Percentiles rank a stretch among this genome's conserved stretches.
These are phyloP conservation scores for Colletotrichum sp. DNA, from an alignment of 2,329 filamentous ascomycete genomes.

Conservation along the genomic window DNA sequence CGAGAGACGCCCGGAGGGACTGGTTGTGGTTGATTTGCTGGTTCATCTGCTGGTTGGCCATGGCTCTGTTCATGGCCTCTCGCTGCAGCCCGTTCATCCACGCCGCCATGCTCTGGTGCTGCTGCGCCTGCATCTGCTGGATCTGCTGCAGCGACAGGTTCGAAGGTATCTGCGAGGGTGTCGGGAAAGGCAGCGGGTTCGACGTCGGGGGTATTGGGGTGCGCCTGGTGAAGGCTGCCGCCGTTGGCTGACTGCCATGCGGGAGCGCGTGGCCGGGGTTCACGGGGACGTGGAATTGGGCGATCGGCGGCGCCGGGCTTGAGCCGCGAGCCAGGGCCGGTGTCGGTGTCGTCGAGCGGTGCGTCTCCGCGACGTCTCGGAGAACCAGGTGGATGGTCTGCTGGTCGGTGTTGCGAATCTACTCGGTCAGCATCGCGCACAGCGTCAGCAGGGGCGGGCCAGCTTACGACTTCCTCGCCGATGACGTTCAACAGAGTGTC, in stretches of 20 bases:
- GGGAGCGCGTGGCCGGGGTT: constrained; percentile 22
- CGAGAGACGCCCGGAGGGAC: constrained; percentile 42
- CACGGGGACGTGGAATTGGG: constrained; percentile 12
- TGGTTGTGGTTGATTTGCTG: constrained; percentile 52
- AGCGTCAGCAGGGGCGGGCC: neutral
- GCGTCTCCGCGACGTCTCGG: constrained; percentile 40
- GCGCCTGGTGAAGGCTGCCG: constrained; percentile 30
- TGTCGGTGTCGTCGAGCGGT: constrained; percentile 25
- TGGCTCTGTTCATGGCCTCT: constrained; percentile 46
- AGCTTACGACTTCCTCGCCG: constrained; percentile 56
- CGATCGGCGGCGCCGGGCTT: constrained; percentile 25
- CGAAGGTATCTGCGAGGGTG: constrained; percentile 30
- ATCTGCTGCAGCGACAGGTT: constrained; percentile 21
- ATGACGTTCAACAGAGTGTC: constrained; percentile 64
- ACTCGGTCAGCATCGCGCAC: neutral
- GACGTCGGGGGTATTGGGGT: constrained; percentile 30
- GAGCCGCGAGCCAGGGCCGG: constrained; percentile 25
- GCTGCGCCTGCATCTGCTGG: constrained; percentile 28
- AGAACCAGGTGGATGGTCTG: constrained; percentile 61
- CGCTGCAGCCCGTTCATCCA: constrained; percentile 53
- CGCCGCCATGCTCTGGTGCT: constrained; percentile 47
- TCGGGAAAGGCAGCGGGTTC: constrained; percentile 32
- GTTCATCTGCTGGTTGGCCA: constrained; percentile 46
- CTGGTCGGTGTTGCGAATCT: constrained; percentile 33
- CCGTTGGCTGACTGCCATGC: constrained; percentile 31